Percentiles rank a stretch among this genome's conserved stretches.
Conservation (phyloP, 2,329 filamentous ascomycete genomes). For the Beauveria asiatica region DNA sequence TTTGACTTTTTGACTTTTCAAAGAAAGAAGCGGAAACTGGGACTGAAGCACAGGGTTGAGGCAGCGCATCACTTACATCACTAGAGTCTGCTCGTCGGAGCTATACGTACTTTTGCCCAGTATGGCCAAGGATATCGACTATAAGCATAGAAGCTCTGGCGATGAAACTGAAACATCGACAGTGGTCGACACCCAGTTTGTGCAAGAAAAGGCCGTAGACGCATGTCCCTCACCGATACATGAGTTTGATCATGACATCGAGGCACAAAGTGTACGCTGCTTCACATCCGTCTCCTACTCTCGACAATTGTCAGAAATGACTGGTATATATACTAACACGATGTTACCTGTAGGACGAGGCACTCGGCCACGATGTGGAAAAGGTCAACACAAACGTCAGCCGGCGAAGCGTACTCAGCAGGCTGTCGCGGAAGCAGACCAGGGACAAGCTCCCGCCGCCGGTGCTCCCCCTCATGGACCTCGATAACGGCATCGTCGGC, state of each 20-base stretch:
- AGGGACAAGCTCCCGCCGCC: constrained; percentile 25
- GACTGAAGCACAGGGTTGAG: too few relatives aligned
- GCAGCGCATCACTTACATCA: not conserved
- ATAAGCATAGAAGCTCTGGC: not conserved
- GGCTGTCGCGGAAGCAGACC: constrained; percentile 18
- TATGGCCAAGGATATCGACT: not conserved
- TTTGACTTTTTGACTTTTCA: too few relatives aligned
- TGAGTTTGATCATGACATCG: constrained; percentile 15
- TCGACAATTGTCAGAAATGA: too few relatives aligned
- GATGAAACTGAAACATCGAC: constrained; percentile 11
- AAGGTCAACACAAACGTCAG: constrained; percentile 17
- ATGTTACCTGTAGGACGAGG: constrained; percentile 7
- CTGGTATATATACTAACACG: not conserved
- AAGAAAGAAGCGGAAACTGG: too few relatives aligned
- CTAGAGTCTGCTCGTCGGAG: not conserved
- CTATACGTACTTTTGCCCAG: not conserved
- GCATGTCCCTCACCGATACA: constrained; percentile 11
- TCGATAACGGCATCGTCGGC: constrained; percentile 46
- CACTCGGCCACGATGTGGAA: constrained; percentile 10
- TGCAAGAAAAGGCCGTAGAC: constrained; percentile 11
- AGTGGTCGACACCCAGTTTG: constrained; percentile 10
- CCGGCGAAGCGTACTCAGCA: constrained; percentile 18
- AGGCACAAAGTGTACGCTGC: constrained; percentile 16
- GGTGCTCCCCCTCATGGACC: constrained; percentile 39
- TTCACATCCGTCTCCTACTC: not conserved